Base-by-base conservation (phyloP, 1,284 basidiomycete genomes). In the Rhodotorula sp. region DNA sequence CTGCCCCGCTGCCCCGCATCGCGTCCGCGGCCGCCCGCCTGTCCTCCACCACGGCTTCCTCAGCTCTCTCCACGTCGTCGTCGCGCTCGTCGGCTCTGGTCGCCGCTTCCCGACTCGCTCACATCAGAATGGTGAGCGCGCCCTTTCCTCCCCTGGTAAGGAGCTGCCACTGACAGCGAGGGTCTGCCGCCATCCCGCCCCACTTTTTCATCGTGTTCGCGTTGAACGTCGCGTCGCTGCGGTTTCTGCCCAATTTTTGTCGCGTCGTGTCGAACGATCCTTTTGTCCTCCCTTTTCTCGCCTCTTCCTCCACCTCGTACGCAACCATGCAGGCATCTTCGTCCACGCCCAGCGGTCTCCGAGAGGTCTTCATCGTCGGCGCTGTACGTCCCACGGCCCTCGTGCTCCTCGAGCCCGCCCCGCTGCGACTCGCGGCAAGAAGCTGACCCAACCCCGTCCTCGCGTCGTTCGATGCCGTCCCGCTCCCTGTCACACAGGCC, bases 361-460 rank as follows among this genome's bases (percentile, higher is more conserved):
- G 68, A 33, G 60, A 94, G 87, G 92, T 91, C 77, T 95, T 92
- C 84, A 96, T 99, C 83, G 89, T 98, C 79, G 89, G 91, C 76
- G 95, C 94, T 48, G 71, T 73, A 44, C n/a, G 70, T 58, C 29
- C 26, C 3, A 10, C 12, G 0, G 22, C 24, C 12, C 33, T 42
- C 20, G 54, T 29, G 6, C 26, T 54, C 51, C 61, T 6, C 51
- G 62, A 24, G 26, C 17, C 33, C 6, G 8, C 0, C 42, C 20
- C 53, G 53, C 20, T 20, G 44, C 48, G 7, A 49, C 37, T 14
- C 30, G 24, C 20, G 26, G 3, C 6, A 22, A 49, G 48, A 42
- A 24, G 29, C 30, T 58, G 33, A n/a, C 54, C 54, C 55, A 67
- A 33, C 65, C 18, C 51, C 48, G 17, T 46, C 24, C 14, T 30